phyloP scores from a whole-genome alignment of 2,329 filamentous ascomycete genomes.

The Xylariaceae sp. region DNA sequence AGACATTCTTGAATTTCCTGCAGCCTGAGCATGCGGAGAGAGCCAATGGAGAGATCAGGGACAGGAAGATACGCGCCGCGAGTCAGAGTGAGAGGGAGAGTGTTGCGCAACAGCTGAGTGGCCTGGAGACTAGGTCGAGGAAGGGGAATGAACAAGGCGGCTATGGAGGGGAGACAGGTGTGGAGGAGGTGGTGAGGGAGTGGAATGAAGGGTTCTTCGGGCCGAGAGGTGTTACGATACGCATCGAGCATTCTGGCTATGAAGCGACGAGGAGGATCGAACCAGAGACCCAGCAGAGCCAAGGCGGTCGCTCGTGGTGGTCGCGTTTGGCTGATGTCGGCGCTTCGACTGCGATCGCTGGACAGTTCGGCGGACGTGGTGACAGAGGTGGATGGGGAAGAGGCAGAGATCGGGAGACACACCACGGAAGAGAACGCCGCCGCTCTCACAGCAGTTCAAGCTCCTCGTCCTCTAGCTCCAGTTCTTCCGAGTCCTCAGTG shows the following conservation, averaged over 20 bases:
- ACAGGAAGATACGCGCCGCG: constrained; percentile 43
- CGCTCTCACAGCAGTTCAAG: constrained; percentile 11
- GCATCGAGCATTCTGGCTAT: constrained; percentile 23
- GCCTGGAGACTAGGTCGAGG: too few relatives aligned
- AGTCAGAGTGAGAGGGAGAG: too few relatives aligned
- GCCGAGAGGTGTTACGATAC: constrained; percentile 45
- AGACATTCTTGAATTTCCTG: constrained; percentile 55
- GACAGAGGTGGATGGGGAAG: not conserved
- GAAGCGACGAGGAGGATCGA: constrained; percentile 23
- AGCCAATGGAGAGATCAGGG: constrained; percentile 44
- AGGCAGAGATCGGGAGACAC: constrained; percentile 9
- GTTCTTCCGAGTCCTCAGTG: constrained; percentile 38
- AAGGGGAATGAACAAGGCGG: too few relatives aligned
- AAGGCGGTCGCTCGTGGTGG: not conserved
- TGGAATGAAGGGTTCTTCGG: constrained; percentile 57
- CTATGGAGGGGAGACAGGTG: constrained; percentile 29
- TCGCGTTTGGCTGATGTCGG: not conserved
- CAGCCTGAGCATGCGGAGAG: constrained; percentile 44
- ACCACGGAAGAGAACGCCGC: constrained; percentile 2
- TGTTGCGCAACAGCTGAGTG: too few relatives aligned
- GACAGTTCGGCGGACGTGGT: not conserved
- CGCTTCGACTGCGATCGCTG: not conserved
- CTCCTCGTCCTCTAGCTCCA: constrained; percentile 35
- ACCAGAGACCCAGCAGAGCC: constrained; percentile 4
- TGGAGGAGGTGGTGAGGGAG: constrained; percentile 42